Evolutionary conservation across 2,329 filamentous ascomycete species (phyloP).

Genomic region (Ophiostoma ulmi): DNA sequence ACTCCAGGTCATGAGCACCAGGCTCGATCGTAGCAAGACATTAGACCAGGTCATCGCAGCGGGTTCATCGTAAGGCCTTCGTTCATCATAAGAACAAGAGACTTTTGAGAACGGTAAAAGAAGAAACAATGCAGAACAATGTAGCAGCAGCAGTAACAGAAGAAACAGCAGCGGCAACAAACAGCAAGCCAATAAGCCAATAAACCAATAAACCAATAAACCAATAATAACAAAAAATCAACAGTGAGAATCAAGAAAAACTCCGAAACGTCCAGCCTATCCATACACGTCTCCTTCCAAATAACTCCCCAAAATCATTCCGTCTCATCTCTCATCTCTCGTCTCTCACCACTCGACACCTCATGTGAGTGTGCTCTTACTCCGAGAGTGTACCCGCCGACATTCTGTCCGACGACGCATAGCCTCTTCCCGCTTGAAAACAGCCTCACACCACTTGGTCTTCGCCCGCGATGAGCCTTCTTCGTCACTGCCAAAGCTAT

Average conservation of each 20-base stretch:
- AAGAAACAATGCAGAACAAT: slow-evolving; percentile 17
- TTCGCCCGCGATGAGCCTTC: slow-evolving; percentile 42
- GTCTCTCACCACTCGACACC: background rate
- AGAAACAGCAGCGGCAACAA: slow-evolving; percentile 24
- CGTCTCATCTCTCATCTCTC: slow-evolving; percentile 13
- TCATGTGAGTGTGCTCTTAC: slow-evolving; percentile 46
- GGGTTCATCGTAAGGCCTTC: slow-evolving; percentile 15
- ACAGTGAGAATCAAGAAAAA: slow-evolving; percentile 20
- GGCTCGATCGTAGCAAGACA: slow-evolving; percentile 23
- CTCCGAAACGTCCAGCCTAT: slow-evolving; percentile 21
- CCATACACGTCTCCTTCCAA: background rate
- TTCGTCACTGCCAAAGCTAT: slow-evolving; percentile 40
- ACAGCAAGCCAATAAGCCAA: slow-evolving; percentile 12
- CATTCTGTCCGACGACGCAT: slow-evolving; percentile 47
- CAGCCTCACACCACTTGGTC: slow-evolving; percentile 62
- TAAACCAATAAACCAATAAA: slow-evolving; percentile 23
- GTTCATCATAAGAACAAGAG: slow-evolving; percentile 15
- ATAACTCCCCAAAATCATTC: slow-evolving; percentile 5
- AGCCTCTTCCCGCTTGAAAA: slow-evolving; percentile 59
- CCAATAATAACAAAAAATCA: slow-evolving; percentile 24
- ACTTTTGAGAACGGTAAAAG: slow-evolving; percentile 13
- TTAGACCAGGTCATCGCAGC: slow-evolving; percentile 17
- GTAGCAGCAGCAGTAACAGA: no score
- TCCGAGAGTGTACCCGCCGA: slow-evolving; percentile 49
- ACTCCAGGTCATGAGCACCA: slow-evolving; percentile 22